Evolutionary conservation across 495 filamentous ascomycete genomes (phyloP), one percentile per base, ranked within the genome.

Genomic region (Trichoderma gamsii): DNA sequence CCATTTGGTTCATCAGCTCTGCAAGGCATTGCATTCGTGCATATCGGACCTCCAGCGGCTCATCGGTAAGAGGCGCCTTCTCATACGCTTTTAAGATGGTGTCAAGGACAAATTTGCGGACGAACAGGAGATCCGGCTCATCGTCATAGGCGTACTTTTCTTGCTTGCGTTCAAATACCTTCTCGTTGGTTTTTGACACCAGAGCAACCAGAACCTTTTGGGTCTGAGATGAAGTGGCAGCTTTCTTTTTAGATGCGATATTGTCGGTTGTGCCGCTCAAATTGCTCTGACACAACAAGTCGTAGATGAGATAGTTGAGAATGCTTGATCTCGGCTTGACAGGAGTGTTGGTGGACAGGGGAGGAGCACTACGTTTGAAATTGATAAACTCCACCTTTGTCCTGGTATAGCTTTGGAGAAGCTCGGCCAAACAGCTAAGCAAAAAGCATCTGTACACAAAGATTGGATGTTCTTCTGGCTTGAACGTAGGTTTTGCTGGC

Each of bases 331-430:
- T 89, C 51, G 95, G 95, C 77, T 98, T 99, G 12, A 93, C 92
- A 46, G 95, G 95, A 7, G 93, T 97, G 61, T 87, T 89, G 35
- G 89, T 86, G 67, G 82, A 85, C 69, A 91, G 84, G 3, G 65
- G 65, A 5, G 92, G 90, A 68, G 92, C 90, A 23, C 90, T 89
- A 69, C 95, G 88, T 65, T 94, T 97, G 81, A 97, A 98, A 74
- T 97, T 97, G 77, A 99, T 97, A 75, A 99, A 99, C 73, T 99
- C 96, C 25, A 98, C 84, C 81, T 99, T 99, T 49, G 92, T 89
- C 35, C 93, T 89, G 69, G 92, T 97, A 79, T 97, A 98, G 72
- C 88, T 94, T 51, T 89, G 88, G n/a, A 99, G 82, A 21, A 99
- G 84, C 75, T 99, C 95, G 0, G 93, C 90, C 41, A 99, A 81